These are phyloP conservation scores for Parastagonospora avenae DNA, from an alignment of 2,329 filamentous ascomycete genomes.

Conservation along the genomic window DNA sequence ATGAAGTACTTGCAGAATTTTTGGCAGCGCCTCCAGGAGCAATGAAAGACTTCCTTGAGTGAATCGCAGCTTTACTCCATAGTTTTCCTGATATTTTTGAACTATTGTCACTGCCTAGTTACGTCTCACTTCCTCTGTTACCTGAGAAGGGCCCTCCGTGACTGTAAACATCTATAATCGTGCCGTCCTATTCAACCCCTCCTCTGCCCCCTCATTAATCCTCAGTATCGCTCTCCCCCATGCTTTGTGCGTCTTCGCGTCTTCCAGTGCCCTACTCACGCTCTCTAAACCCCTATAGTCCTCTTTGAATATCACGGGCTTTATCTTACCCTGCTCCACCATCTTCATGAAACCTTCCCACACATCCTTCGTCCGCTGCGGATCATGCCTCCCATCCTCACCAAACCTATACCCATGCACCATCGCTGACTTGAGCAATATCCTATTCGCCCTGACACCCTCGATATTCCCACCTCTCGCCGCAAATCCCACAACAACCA, in stretches of 20 bases:
- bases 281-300: constrained; percentile 57
- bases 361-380: constrained; percentile 53
- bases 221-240: constrained; percentile 64
- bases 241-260: constrained; percentile 56
- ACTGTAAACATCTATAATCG: constrained; percentile 12
- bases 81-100: too few species aligned
- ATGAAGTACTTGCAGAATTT: not conserved
- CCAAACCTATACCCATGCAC: constrained; percentile 55
- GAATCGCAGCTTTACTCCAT: too few species aligned
- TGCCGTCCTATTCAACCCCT: constrained; percentile 1
- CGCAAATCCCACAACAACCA: constrained; percentile 65
- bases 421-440: constrained; percentile 29
- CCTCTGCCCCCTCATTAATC: constrained; percentile 38
- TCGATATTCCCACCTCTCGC: constrained; percentile 60
- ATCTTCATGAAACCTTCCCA: constrained; percentile 59
- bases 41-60: too few species aligned
- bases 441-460: constrained; percentile 26
- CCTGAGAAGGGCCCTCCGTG: not conserved
- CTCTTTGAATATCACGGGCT: constrained; percentile 57
- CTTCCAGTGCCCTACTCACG: constrained; percentile 55
- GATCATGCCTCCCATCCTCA: constrained; percentile 59
- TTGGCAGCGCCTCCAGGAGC: too few species aligned
- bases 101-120: not conserved
- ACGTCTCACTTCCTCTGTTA: not conserved
- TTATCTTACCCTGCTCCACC: constrained; percentile 55